Percentiles rank a stretch among this genome's conserved stretches.
phyloP scores from a whole-genome alignment of 176 grass and related monocot species.

The Rhynchospora pubera region DNA sequence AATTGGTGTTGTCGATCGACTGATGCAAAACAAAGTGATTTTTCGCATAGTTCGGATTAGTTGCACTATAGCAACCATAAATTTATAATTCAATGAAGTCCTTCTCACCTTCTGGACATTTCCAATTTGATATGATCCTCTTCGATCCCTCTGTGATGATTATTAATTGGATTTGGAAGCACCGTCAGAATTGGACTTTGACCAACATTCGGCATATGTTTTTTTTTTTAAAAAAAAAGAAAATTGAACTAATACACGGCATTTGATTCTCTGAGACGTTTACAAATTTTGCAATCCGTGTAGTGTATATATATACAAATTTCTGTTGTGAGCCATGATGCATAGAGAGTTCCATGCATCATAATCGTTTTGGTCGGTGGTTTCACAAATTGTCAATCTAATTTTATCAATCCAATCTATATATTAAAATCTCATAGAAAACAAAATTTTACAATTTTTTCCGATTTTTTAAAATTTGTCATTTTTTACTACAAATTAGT shows the following conservation, averaged over 20 bases:
- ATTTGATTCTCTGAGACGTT: not conserved
- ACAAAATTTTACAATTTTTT: no score
- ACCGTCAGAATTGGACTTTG: slow-evolving; percentile 18
- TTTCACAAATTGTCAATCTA: no score
- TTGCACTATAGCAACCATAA: not conserved
- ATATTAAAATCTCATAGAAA: no score
- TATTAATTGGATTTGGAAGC: slow-evolving; percentile 18
- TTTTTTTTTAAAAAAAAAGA: not conserved
- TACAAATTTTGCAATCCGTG: not conserved
- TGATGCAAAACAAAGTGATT: not conserved
- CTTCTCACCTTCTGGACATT: not conserved
- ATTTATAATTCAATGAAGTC: not conserved
- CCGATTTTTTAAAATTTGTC: no score
- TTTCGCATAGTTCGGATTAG: not conserved
- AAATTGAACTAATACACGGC: not conserved
- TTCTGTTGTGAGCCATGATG: no score
- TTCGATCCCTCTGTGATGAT: not conserved
- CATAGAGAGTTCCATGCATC: no score
- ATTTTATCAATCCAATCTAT: no score
- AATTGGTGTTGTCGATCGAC: not conserved
- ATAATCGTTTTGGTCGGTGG: no score
- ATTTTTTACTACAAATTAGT: no score
- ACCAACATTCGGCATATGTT: not conserved
- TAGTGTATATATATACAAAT: no score
- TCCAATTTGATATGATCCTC: not conserved